Evolutionary conservation across 2,329 filamentous ascomycete genomes (phyloP).

Genomic region (Fusarium sterilihyphosum): DNA sequence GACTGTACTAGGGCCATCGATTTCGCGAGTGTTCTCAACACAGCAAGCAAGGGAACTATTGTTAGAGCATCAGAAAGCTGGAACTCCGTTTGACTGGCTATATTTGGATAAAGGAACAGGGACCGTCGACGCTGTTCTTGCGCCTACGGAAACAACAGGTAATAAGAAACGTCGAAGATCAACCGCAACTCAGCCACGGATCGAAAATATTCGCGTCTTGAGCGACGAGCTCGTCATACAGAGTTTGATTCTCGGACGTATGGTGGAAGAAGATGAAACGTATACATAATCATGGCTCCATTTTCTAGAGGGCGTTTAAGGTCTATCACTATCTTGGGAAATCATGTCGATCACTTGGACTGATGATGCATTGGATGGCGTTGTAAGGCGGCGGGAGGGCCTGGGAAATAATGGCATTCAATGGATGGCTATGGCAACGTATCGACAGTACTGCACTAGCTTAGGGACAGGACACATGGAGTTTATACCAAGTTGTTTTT

Average conservation of each 20-base stretch:
- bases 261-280: conserved; percentile 72
- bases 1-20: conserved; percentile 77
- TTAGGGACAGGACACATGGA: conserved; percentile 4
- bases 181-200: conserved; percentile 41
- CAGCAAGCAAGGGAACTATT: conserved; percentile 71
- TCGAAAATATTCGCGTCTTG: conserved; percentile 71
- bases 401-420: not conserved
- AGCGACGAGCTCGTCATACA: conserved; percentile 91
- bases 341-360: conserved; percentile 9
- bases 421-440: not conserved
- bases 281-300: conserved; percentile 17
- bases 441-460: not conserved
- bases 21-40: conserved; percentile 73
- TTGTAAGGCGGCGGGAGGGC: conserved; percentile 11
- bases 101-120: conserved; percentile 76
- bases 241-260: conserved; percentile 85
- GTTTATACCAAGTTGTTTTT: conserved; percentile 11
- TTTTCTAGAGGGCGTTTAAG: conserved; percentile 24
- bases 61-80: conserved; percentile 58
- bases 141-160: conserved; percentile 29
- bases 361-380: conserved; percentile 25
- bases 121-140: conserved; percentile 62
- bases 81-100: conserved; percentile 75
- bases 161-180: conserved; percentile 56
- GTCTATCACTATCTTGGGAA: conserved; percentile 23